phyloP scores from a whole-genome alignment of 2,329 filamentous ascomycete species.

The Botrytis pseudocinerea region DNA sequence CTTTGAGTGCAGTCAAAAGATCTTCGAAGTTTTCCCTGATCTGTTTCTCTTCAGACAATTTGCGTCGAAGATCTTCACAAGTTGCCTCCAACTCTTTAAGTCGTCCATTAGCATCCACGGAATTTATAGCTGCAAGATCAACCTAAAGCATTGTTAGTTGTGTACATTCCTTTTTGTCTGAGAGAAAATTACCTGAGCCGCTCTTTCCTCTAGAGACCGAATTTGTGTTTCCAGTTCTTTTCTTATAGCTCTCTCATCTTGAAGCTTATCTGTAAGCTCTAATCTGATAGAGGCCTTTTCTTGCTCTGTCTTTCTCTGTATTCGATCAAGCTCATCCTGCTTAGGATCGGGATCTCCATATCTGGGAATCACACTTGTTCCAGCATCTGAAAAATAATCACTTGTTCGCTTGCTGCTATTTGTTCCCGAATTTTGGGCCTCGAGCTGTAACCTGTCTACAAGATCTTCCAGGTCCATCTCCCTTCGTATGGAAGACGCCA shows the following conservation, averaged over 20 bases:
- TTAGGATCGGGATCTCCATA: constrained; percentile 64
- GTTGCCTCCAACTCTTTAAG: constrained; percentile 76
- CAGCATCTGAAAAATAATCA: constrained; percentile 98
- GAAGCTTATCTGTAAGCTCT: constrained; percentile 80
- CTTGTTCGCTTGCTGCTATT: constrained; percentile 72
- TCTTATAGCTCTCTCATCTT: constrained; percentile 78
- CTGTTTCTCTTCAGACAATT: constrained; percentile 79
- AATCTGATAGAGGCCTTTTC: constrained; percentile 85
- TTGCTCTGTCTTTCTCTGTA: constrained; percentile 83
- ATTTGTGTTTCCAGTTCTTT: constrained; percentile 81
- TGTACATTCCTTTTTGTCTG: neutral
- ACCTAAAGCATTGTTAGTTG: constrained; percentile 34
- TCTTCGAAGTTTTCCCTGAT: constrained; percentile 94
- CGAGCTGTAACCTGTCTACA: constrained; percentile 82
- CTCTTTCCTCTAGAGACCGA: constrained; percentile 75
- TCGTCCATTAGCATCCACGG: constrained; percentile 57
- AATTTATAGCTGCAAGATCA: constrained; percentile 54
- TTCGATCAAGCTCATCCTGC: constrained; percentile 74
- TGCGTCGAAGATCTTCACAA: constrained; percentile 79
- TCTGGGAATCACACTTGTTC: constrained; percentile 74
- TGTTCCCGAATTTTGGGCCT: constrained; percentile 58
- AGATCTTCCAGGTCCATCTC: constrained; percentile 97
- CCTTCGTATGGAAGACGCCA: constrained; percentile 87
- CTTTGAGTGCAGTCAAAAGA: constrained; percentile 77
- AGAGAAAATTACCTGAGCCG: constrained; percentile 57